Base-by-base conservation (phyloP, 345 rosid species). In the Murraya paniculata region DNA sequence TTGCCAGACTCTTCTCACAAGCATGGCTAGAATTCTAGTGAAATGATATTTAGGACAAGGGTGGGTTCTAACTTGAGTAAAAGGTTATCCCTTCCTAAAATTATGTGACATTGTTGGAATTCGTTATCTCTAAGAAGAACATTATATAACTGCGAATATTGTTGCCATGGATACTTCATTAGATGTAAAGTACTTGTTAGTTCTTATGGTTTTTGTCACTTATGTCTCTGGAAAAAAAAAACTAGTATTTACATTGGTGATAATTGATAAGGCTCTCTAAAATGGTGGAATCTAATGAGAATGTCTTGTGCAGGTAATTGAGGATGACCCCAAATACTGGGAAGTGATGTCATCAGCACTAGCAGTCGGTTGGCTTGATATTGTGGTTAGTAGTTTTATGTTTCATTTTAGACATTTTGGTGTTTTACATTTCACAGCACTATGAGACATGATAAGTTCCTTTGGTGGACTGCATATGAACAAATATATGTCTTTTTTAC, bases 301-400 rank as follows among this genome's bases (percentile, higher is more conserved):
- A 58, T 48, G 57, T 64, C 66, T 56, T 58, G n/a, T 76, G 81
- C 85, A 95, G 99, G 93, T 84, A 33, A 77, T 91, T 69, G 98
- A 93, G 86, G 93, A 93, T 79, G 84, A 91, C 83, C 86, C 92
- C 60, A 88, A 81, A 82, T 95, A 91, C 77, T 95, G 99, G 99
- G 94, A 89, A 81, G 91, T 91, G 72, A 86, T 92, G 83, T 79
- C 91, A 64, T 92, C 97, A 53, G 96, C 93, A 39, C 77, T 93
- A 41, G 91, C 96, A 55, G 89, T 96, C 84, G 99, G 99, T 77
- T 96, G 98, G 98, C 86, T 92, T 61, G 95, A 94, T 80, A 94
- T 90, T 62, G 97, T 89, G 89, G 97, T 96, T 70, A 59, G 94
- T 82, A 36, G 27, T 78, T 55, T 69, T 36, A n/a, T 13, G 22